Base-by-base conservation (phyloP, 1,139 yeast species). In the Geotrichum macrosporum region DNA sequence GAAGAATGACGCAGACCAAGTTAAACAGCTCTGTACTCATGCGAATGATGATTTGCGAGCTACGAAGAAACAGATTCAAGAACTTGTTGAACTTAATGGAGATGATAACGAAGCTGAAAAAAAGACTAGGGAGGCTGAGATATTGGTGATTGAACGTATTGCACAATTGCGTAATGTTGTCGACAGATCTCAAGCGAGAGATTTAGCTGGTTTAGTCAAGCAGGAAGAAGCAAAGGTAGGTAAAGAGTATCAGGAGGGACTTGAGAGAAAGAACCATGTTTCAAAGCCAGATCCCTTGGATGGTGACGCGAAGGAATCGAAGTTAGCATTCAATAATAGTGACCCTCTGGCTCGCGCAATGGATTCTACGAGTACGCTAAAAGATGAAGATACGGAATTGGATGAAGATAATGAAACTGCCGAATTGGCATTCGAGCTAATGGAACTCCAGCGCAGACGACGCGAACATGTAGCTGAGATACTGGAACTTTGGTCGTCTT, bases 141-240 rank as follows among this genome's bases (percentile, higher is more conserved):
- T 53, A 43, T 54, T 56, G 13, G 66, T 62, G 2, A 18, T 34
- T 13, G 37, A 43, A 13, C 63, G 67, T 38, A 59, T 67, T 2
- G 51, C 53, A n/a, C 65, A 66, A 42, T 62, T 80, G 42, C 66
- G 65, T 24, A 68, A 66, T 49, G 53, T 74, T 3, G 64, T 79
- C 30, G 84, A 78, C 57, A 69, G 78, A 39, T 68, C 80, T 2
- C 88, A 81, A 57, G 74, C 77, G 1, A 68, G 72, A 41, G 75
- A 74, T 41, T 63, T 82, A 34, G 78, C 77, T 0, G 63, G 61
- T 30, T 61, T 71, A 12, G 76, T 78, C 1, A 72, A 73, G 46
- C 63, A 66, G 10, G 72, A 71, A 49, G 78, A 81, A 55, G 62
- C 68, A 16, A 68, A 67, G 35, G 66, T 68, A 22, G 60, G 63